These are phyloP conservation scores for Aspergillus conjunctus DNA, from an alignment of 495 filamentous ascomycete species.

Conservation along the genomic window DNA sequence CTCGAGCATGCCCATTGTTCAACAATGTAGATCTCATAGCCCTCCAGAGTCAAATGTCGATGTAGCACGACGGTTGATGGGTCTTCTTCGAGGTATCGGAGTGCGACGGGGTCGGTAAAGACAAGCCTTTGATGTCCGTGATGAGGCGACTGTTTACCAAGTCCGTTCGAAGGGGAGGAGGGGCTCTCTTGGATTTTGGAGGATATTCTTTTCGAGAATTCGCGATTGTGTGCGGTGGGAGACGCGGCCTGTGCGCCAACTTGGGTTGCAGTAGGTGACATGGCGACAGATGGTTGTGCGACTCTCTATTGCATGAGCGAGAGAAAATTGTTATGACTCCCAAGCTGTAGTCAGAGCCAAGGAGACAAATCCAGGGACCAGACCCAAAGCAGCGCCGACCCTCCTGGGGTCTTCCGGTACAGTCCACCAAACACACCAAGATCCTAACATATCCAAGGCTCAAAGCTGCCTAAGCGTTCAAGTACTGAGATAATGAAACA, in stretches of 20 bases:
- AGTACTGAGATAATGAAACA: constrained; percentile 4
- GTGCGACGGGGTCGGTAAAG: constrained; percentile 73
- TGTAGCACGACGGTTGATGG: constrained; percentile 73
- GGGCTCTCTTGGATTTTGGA: constrained; percentile 31
- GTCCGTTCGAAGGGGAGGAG: constrained; percentile 23
- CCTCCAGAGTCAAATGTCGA: constrained; percentile 65
- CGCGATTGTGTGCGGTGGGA: constrained; percentile 21
- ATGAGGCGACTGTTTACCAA: constrained; percentile 23
- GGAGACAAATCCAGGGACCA: constrained; percentile 10
- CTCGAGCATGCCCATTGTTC: constrained; percentile 98
- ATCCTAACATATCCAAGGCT: constrained; percentile 31
- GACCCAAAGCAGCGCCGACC: constrained; percentile 30
- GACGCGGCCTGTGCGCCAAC: constrained; percentile 27
- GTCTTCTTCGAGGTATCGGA: constrained; percentile 89
- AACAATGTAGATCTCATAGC: constrained; percentile 93
- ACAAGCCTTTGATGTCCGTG: constrained; percentile 58
- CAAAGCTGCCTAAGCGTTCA: constrained; percentile 16
- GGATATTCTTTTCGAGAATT: constrained; percentile 30
- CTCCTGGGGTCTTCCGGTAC: constrained; percentile 32
- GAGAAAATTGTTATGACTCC: constrained; percentile 17
- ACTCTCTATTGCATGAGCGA: constrained; percentile 13
- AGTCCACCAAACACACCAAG: constrained; percentile 26
- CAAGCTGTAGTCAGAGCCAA: not conserved
- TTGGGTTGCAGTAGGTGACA: constrained; percentile 29
- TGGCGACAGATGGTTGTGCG: constrained; percentile 12